Evolutionary conservation across 768 basidiomycete genomes (phyloP), one percentile per base, ranked within the genome.

Genomic region (Kwoniella botswanensis): DNA sequence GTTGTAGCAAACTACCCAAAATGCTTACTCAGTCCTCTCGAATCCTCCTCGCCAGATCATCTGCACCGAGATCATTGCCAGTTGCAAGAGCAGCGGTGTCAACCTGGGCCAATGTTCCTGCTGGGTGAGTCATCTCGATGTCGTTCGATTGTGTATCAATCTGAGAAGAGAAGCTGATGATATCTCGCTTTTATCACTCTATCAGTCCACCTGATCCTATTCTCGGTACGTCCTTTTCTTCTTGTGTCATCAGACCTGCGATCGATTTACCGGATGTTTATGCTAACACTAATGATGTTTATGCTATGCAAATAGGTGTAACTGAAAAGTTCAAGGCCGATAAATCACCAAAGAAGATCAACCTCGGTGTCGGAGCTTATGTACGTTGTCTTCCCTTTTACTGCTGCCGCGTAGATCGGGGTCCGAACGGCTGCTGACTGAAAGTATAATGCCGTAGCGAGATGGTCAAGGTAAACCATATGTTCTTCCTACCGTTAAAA

Each of bases 311-410:
- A 67, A 62, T 76, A 78, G 83, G 84, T 75, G 82, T 99, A 60
- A 91, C 92, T 35, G 96, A 98, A 82, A 93, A 94, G 35, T 99
- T 94, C 89, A 97, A 95, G 86, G 93, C 93, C 55, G 94, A 98
- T 88, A 90, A 89, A 79, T 90, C 92, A 83, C 86, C 92, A 18
- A 90, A 90, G 75, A 98, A 98, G 85, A 96, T 99, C 81, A 99
- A 98, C 86, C 88, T 99, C 69, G 97, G 97, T 81, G 97, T 98
- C 74, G 97, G 97, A 78, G 93, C 93, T 56, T 96, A 94, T 87
- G 59, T 61, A 43, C 4, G 59, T 61, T 55, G 12, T 24, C 60
- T 29, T 46, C 12, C 6, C 52, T 42, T 10, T 9, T 21, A 57
- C 17, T n/a, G 18, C 46, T 18, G 35, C 17, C 46, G 13, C n/a